Conservation (phyloP, 2,329 filamentous ascomycete species). For the Ceratocystis alfenasii region DNA sequence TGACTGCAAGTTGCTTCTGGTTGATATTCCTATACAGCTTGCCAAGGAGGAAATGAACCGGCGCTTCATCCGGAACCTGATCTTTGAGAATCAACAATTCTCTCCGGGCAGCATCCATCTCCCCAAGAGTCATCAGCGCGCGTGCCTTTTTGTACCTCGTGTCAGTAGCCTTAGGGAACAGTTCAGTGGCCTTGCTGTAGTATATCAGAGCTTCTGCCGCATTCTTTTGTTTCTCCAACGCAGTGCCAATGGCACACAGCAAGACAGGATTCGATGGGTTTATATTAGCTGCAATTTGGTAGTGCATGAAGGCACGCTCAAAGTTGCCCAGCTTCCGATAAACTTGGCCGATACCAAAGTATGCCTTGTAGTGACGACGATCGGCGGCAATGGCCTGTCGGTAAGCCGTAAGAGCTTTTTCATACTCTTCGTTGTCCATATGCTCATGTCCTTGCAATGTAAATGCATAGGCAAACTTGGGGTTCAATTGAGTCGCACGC, state of each 20-base stretch:
- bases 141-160: slow-evolving; percentile 89
- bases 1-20: slow-evolving; percentile 68
- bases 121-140: slow-evolving; percentile 64
- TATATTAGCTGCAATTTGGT: slow-evolving; percentile 73
- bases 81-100: slow-evolving; percentile 86
- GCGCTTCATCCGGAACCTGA: slow-evolving; percentile 84
- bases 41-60: slow-evolving; percentile 88
- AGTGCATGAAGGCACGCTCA: slow-evolving; percentile 84
- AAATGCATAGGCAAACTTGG: slow-evolving; percentile 87
- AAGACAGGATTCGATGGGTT: slow-evolving; percentile 91
- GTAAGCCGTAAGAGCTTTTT: slow-evolving; percentile 82
- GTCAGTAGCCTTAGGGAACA: slow-evolving; percentile 70
- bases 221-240: slow-evolving; percentile 80
- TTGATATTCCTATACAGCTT: slow-evolving; percentile 64
- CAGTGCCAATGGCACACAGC: slow-evolving; percentile 81
- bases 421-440: slow-evolving; percentile 90
- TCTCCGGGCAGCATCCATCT: slow-evolving; percentile 58
- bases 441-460: slow-evolving; percentile 94
- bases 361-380: slow-evolving; percentile 90
- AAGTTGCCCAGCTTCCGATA: slow-evolving; percentile 86
- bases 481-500: slow-evolving; percentile 78
- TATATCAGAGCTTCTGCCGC: slow-evolving; percentile 64
- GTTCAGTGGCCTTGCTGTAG: slow-evolving; percentile 68
- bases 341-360: slow-evolving; percentile 76
- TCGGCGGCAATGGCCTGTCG: slow-evolving; percentile 77